These are phyloP conservation scores for Dittrichia graveolens DNA, from an alignment of 129 eudicot genomes.

Conservation along the genomic window DNA sequence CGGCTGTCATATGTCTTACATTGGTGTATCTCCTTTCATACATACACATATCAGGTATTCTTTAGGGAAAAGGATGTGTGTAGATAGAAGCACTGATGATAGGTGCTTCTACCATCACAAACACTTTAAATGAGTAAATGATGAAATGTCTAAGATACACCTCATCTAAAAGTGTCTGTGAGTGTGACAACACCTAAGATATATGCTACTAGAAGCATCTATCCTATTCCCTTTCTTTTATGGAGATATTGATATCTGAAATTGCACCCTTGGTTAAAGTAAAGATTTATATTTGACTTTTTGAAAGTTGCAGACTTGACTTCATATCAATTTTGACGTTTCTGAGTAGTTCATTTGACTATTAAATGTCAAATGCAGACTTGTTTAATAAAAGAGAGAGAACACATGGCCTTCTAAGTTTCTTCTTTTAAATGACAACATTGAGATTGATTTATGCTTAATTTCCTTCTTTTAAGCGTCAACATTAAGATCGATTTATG, in stretches of 20 bases:
- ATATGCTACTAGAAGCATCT: no score
- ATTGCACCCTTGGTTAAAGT: neutral
- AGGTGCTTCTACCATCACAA: no score
- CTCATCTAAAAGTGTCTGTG: no score
- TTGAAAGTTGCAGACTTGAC: neutral
- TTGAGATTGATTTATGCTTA: neutral
- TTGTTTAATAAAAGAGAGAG: neutral
- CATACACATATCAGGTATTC: conserved; percentile 85
- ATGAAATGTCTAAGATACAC: no score
- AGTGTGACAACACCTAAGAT: no score
- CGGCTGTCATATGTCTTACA: conserved; percentile 75
- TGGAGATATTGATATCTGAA: conserved; percentile 16
- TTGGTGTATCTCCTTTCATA: conserved; percentile 88
- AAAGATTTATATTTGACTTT: conserved; percentile 18
- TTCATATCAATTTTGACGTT: neutral
- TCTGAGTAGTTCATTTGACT: conserved; percentile 13
- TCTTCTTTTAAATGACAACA: neutral
- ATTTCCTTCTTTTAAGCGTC: neutral
- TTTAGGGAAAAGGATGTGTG: neutral
- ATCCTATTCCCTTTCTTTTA: neutral
- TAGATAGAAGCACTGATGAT: no score
- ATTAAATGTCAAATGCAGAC: neutral
- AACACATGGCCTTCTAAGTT: neutral
- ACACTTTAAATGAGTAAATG: no score
- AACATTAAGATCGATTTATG: neutral